Conservation (phyloP, 805 yeast species). For the Candida broadrunensis region DNA sequence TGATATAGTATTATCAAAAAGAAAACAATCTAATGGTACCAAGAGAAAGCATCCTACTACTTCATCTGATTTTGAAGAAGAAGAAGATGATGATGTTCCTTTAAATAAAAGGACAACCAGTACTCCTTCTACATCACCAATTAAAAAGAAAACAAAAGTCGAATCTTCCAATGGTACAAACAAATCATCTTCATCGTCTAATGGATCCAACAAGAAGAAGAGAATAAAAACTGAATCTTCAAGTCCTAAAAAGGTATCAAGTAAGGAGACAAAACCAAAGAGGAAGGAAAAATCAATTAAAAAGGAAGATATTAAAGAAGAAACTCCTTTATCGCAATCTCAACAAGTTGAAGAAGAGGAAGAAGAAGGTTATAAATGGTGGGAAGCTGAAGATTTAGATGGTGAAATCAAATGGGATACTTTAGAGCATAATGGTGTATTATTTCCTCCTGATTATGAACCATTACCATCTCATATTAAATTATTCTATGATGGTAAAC, state of each 20-base stretch:
- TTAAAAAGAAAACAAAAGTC: conserved; percentile 1
- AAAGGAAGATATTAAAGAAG: conserved; percentile 1
- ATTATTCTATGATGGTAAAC: conserved; percentile 69
- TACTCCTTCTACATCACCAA: not conserved
- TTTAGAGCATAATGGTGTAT: conserved; percentile 83
- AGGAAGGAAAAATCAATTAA: conserved; percentile 6
- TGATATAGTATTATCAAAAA: conserved; percentile 6
- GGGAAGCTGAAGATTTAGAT: conserved; percentile 75
- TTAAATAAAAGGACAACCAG: not conserved
- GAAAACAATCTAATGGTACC: not conserved
- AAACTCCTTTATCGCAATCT: conserved; percentile 4
- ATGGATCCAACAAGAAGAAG: not conserved
- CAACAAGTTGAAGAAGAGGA: conserved; percentile 27
- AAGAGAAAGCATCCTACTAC: not conserved
- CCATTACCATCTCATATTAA: conserved; percentile 79
- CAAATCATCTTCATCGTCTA: not conserved
- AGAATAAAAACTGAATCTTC: not conserved
- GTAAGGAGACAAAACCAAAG: conserved; percentile 1
- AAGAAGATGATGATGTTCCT: conserved; percentile 5
- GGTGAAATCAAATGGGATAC: conserved; percentile 84
- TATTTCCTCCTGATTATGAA: conserved; percentile 90
- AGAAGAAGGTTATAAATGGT: conserved; percentile 72
- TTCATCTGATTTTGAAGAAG: not conserved
- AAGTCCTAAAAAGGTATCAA: not conserved
- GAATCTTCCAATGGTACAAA: not conserved